Evolutionary conservation across 2,329 filamentous ascomycete genomes (phyloP).

Genomic region (Chaetomiaceae sp.): DNA sequence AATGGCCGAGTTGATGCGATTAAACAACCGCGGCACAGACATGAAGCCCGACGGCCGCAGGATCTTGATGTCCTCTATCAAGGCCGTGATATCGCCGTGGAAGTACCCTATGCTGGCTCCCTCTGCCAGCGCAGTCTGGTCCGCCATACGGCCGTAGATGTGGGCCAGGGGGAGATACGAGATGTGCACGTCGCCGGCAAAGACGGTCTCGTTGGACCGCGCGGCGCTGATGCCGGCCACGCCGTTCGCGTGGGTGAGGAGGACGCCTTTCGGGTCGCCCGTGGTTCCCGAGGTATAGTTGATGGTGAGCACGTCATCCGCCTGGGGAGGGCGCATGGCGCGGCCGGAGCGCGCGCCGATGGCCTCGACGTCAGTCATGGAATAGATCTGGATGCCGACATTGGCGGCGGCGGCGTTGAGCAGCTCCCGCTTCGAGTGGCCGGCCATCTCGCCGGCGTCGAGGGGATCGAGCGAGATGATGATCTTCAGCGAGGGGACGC

Average conservation of each 20-base stretch:
- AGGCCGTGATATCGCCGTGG: conserved; percentile 79
- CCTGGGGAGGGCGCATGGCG: conserved; percentile 65
- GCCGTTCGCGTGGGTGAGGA: conserved; percentile 76
- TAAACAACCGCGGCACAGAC: conserved; percentile 88
- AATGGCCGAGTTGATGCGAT: conserved; percentile 81
- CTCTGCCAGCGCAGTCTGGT: conserved; percentile 68
- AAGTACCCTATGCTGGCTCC: conserved; percentile 84
- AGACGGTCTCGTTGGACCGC: conserved; percentile 51
- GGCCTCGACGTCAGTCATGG: conserved; percentile 74
- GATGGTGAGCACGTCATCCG: conserved; percentile 79
- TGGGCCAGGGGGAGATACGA: conserved; percentile 94
- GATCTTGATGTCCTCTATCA: conserved; percentile 88
- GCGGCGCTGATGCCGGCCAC: conserved; percentile 65
- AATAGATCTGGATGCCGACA: conserved; percentile 72
- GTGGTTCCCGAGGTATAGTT: conserved; percentile 89
- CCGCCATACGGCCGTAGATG: conserved; percentile 83
- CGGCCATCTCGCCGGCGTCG: conserved; percentile 70
- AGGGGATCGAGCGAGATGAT: conserved; percentile 85
- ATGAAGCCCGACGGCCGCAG: conserved; percentile 78
- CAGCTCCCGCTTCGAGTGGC: conserved; percentile 73
- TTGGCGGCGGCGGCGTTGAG: conserved; percentile 70
- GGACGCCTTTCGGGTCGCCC: conserved; percentile 75
- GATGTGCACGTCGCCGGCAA: conserved; percentile 57
- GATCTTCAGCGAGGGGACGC: conserved; percentile 75
- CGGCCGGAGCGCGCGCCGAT: conserved; percentile 68